Evolutionary conservation across 441 rosid species (phyloP).

Genomic region (Geranium incanum): DNA sequence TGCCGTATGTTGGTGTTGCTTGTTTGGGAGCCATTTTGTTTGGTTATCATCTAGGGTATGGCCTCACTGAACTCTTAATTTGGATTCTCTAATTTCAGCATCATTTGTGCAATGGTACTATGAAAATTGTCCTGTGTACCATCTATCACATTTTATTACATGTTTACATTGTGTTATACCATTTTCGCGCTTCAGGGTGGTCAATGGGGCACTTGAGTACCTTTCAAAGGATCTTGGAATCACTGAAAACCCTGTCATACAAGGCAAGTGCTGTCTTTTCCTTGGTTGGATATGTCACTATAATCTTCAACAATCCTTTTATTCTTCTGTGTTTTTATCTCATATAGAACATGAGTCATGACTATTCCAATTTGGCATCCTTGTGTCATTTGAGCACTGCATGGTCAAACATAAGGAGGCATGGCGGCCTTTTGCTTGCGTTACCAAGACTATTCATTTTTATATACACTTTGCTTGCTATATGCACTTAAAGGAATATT

Average conservation of each 20-base stretch:
- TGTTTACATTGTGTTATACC: constrained; percentile 10
- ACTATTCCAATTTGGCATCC: neutral
- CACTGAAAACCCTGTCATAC: constrained; percentile 69
- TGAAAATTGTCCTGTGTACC: neutral
- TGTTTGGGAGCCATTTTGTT: constrained; percentile 89
- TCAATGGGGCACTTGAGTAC: constrained; percentile 92
- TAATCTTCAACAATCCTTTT: constrained; percentile 2
- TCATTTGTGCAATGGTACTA: constrained; percentile 1
- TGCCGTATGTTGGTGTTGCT: constrained; percentile 88
- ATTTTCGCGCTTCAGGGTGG: constrained; percentile 51
- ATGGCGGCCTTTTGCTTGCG: neutral
- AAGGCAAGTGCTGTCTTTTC: constrained; percentile 49
- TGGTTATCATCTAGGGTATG: constrained; percentile 97
- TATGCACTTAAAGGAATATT: neutral
- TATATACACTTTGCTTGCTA: neutral
- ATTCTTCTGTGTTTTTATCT: neutral
- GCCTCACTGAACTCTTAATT: constrained; percentile 8
- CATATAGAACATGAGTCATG: neutral
- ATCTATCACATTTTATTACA: neutral
- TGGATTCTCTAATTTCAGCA: neutral
- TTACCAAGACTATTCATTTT: neutral
- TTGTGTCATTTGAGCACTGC: neutral
- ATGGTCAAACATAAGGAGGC: neutral
- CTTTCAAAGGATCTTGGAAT: constrained; percentile 93
- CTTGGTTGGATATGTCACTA: neutral